A percentile compares a stretch with the other conserved stretches of the same genome.
These are phyloP conservation scores for Aspergillus neoniger DNA, from an alignment of 2,329 filamentous ascomycete species.

Conservation along the genomic window DNA sequence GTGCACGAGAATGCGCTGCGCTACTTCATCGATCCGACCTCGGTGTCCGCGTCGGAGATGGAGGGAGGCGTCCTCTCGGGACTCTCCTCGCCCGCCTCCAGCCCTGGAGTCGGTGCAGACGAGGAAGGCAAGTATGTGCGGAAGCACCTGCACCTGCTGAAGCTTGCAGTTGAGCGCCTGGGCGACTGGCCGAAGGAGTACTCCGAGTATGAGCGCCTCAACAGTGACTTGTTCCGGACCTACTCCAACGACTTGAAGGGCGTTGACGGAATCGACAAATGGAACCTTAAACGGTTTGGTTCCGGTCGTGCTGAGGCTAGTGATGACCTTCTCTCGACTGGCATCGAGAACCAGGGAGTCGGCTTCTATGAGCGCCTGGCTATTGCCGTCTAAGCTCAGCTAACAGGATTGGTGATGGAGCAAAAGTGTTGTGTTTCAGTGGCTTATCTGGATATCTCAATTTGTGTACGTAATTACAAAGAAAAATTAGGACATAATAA, in stretches of 20 bases:
- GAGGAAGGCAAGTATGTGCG: constrained; percentile 33
- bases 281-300: constrained; percentile 49
- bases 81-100: not conserved
- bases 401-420: not conserved
- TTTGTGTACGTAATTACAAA: no score
- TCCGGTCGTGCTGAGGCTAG: constrained; percentile 49
- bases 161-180: constrained; percentile 41
- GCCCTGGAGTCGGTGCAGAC: not conserved
- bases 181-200: constrained; percentile 51
- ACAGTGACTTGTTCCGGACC: constrained; percentile 45
- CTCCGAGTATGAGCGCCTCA: constrained; percentile 51
- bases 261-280: constrained; percentile 50
- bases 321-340: constrained; percentile 29
- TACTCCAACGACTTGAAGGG: constrained; percentile 46
- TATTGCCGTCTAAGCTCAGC: constrained; percentile 9
- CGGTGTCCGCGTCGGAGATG: constrained; percentile 25
- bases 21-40: constrained; percentile 35
- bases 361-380: constrained; percentile 12
- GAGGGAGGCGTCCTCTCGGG: constrained; percentile 3
- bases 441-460: not conserved
- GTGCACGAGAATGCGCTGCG: constrained; percentile 44
- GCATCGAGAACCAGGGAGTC: constrained; percentile 2
- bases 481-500: no score
- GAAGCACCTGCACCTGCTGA: constrained; percentile 40
- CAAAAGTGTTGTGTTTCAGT: not conserved